Percentiles rank a stretch among this genome's conserved stretches.
Evolutionary conservation across 768 basidiomycete species (phyloP).

Genomic region (Podaxis sp.): DNA sequence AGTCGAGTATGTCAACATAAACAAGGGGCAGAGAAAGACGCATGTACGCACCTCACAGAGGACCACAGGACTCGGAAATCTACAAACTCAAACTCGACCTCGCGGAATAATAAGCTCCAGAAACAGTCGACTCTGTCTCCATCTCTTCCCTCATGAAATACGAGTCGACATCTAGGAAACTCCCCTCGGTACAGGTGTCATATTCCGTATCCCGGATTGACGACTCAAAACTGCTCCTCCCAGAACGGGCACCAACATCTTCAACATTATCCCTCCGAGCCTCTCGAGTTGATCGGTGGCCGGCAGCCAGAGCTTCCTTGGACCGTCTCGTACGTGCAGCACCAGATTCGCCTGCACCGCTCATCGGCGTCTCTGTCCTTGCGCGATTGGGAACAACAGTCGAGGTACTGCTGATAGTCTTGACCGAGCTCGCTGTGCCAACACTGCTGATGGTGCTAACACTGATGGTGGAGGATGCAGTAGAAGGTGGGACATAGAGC

Average conservation of each 20-base stretch:
- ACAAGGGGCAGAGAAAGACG: background rate
- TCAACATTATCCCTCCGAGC: background rate
- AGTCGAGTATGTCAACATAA: background rate
- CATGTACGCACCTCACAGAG: constrained; percentile 1
- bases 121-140: background rate
- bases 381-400: constrained; percentile 1
- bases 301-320: background rate
- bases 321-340: background rate
- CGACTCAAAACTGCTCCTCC: constrained; percentile 1
- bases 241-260: background rate
- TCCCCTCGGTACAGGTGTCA: constrained; percentile 12
- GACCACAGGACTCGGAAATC: background rate
- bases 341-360: background rate
- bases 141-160: background rate
- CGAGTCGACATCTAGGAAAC: background rate
- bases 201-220: constrained; percentile 1
- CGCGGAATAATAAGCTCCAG: constrained; percentile 8
- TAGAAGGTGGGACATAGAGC: constrained; percentile 3
- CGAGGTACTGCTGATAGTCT: constrained; percentile 4
- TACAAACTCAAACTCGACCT: constrained; percentile 8
- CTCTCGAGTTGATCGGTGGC: background rate
- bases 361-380: background rate
- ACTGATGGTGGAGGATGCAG: background rate
- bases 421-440: background rate
- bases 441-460: background rate